Evolutionary conservation across 1,284 basidiomycete species (phyloP).

Genomic region (Boletus semigastroideus): DNA sequence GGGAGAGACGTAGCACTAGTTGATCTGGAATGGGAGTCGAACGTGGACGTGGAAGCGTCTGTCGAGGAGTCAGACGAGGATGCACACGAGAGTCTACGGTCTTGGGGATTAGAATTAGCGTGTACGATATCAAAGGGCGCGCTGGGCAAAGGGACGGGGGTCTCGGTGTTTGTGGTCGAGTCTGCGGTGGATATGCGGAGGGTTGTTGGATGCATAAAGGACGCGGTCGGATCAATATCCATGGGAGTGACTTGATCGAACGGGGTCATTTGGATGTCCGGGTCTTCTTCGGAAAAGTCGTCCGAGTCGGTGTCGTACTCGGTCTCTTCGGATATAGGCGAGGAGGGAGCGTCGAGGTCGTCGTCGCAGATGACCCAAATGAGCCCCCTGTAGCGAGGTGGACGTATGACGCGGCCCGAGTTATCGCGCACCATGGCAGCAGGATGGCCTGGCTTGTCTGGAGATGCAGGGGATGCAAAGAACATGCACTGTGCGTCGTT

Average conservation of each 20-base stretch:
- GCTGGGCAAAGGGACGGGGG: conserved; percentile 16
- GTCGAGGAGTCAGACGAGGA: conserved; percentile 24
- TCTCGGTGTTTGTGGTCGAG: conserved; percentile 16
- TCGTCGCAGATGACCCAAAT: conserved; percentile 75
- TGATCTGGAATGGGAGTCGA: conserved; percentile 28
- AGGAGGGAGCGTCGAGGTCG: conserved; percentile 41
- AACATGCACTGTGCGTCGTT: conserved; percentile 77
- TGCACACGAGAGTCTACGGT: conserved; percentile 20
- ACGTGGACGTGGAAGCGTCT: conserved; percentile 24
- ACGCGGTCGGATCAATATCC: conserved; percentile 27
- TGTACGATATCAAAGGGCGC: conserved; percentile 20
- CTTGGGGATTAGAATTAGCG: conserved; percentile 9
- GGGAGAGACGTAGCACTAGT: conserved; percentile 33
- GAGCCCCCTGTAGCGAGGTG: conserved; percentile 60
- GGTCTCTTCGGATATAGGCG: conserved; percentile 32
- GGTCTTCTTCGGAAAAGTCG: conserved; percentile 36
- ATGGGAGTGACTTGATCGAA: conserved; percentile 23
- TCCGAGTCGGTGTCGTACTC: conserved; percentile 37
- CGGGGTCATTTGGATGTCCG: conserved; percentile 33
- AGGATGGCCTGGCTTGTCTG: conserved; percentile 15
- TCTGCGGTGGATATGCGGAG: conserved; percentile 38
- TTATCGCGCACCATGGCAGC: conserved; percentile 28
- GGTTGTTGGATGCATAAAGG: conserved; percentile 56
- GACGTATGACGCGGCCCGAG: conserved; percentile 26
- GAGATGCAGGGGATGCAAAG: conserved; percentile 48